These are phyloP conservation scores for Podaxis sp. DNA, from an alignment of 768 basidiomycete species.

Conservation along the genomic window DNA sequence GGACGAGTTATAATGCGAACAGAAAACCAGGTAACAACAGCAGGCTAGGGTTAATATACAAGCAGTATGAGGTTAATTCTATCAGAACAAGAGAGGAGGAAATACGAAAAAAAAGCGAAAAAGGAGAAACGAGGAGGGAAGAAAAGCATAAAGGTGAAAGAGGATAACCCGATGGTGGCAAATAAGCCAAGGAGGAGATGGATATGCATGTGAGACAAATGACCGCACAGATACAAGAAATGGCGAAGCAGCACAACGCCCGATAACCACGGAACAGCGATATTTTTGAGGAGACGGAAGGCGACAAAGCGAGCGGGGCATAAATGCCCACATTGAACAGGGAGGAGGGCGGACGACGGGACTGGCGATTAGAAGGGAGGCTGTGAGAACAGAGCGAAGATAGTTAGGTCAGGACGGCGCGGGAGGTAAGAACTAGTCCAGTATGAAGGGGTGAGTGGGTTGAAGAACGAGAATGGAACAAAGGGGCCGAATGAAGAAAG, in stretches of 20 bases:
- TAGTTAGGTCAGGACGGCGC: not conserved
- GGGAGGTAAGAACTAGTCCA: not conserved
- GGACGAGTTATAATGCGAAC: slow-evolving; percentile 11
- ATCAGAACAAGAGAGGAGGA: slow-evolving; percentile 6
- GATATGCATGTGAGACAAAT: slow-evolving; percentile 10
- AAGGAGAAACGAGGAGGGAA: slow-evolving; percentile 15
- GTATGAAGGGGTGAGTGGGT: not conserved
- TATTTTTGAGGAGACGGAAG: slow-evolving; percentile 4
- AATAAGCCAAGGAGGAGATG: not conserved
- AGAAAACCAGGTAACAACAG: slow-evolving; percentile 3
- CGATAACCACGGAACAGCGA: slow-evolving; percentile 5
- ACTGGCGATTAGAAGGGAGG: not conserved
- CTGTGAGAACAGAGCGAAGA: not conserved
- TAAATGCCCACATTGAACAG: not conserved
- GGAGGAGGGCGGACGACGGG: not conserved
- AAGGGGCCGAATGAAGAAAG: slow-evolving; percentile 6
- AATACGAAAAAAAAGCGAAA: slow-evolving; percentile 4
- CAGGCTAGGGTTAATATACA: slow-evolving; percentile 12
- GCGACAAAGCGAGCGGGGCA: not conserved
- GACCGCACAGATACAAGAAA: slow-evolving; percentile 18
- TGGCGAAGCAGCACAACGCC: not conserved
- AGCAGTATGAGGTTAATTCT: slow-evolving; percentile 6
- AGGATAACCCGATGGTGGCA: not conserved
- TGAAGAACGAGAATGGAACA: not conserved
- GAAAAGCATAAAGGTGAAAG: slow-evolving; percentile 12